Evolutionary conservation across 78 protist genomes (phyloP), one percentile per base, ranked within the genome.

Genomic region (Ministeria vibrans): DNA sequence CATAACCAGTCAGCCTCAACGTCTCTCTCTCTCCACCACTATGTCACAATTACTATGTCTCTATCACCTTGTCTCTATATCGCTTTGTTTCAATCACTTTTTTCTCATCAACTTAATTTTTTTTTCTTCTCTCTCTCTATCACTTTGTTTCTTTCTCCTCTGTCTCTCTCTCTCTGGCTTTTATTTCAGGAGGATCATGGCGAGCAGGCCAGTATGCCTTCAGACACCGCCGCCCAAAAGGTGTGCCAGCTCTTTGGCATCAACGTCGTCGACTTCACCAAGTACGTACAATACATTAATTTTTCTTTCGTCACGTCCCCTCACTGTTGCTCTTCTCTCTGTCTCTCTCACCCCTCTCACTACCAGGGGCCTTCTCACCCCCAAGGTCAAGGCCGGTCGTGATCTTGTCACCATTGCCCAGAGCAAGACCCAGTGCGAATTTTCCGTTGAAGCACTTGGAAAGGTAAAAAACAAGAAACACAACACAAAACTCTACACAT

Each of bases 401-500:
- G 96, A 92, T 0, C 42, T 72, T 41, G 93, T 92, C 69, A 84
- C 86, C 77, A 71, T 82, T 71, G 80, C 83, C n/a, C 68, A 88
- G 79, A 83, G 25, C 82, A 44, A 82, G 69, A 92, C 81, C 46
- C 86, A 88, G 84, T 92, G 88, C 41, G 63, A 59, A 13, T 82
- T 63, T 51, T 49, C 90, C 23, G 53, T 94, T 45, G 95, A 95
- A 32, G 96, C 99, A 53, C 93, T 96, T 0, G 75, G 89, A 84
- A 96, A 93, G 92, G n/a, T n/a, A n/a, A n/a, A n/a, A n/a, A n/a
- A n/a, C n/a, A n/a, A n/a, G n/a, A n/a, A n/a, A n/a, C n/a, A n/a
- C n/a, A n/a, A n/a, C n/a, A n/a, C n/a, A n/a, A n/a, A n/a, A n/a
- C n/a, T n/a, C n/a, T n/a, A n/a, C n/a, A n/a, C n/a, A n/a, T n/a